A percentile compares a stretch with the other conserved stretches of the same genome.
Conservation (phyloP, 768 basidiomycete genomes). For the Tylopilus plumbeoviolaceoides region DNA sequence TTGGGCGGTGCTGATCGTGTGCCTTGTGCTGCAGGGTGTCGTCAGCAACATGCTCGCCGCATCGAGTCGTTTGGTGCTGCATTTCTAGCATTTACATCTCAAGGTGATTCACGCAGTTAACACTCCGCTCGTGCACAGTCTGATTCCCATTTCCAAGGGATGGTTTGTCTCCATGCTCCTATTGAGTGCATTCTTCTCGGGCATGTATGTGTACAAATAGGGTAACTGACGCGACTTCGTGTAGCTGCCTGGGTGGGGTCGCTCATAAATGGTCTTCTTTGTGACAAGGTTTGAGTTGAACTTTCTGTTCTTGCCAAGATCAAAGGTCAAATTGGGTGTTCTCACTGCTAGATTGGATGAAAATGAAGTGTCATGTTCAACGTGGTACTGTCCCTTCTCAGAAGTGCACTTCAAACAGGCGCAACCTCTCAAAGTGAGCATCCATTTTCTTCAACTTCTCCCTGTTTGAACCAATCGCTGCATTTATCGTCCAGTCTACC, state of each 20-base stretch:
- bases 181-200: slow-evolving; percentile 20
- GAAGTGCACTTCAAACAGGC: slow-evolving; percentile 29
- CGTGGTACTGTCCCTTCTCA: slow-evolving; percentile 28
- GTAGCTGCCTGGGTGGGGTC: slow-evolving; percentile 31
- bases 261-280: slow-evolving; percentile 28
- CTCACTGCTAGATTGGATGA: slow-evolving; percentile 22
- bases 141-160: slow-evolving; percentile 18
- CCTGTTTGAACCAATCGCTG: neutral
- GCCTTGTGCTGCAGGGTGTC: slow-evolving; percentile 20
- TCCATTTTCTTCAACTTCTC: neutral
- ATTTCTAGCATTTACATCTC: slow-evolving; percentile 27
- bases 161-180: slow-evolving; percentile 30
- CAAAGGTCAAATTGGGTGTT: neutral
- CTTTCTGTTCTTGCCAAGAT: neutral
- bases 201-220: neutral
- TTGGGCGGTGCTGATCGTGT: neutral
- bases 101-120: slow-evolving; percentile 13
- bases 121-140: neutral
- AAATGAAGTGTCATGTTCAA: slow-evolving; percentile 26
- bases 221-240: slow-evolving; percentile 6
- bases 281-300: slow-evolving; percentile 23
- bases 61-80: slow-evolving; percentile 32
- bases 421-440: slow-evolving; percentile 22
- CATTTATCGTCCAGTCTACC: slow-evolving; percentile 13
- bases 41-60: slow-evolving; percentile 30